Evolutionary conservation across 2,329 filamentous ascomycete species (phyloP), one percentile per base, ranked within the genome.

Genomic region (Lachnellula hyalina): DNA sequence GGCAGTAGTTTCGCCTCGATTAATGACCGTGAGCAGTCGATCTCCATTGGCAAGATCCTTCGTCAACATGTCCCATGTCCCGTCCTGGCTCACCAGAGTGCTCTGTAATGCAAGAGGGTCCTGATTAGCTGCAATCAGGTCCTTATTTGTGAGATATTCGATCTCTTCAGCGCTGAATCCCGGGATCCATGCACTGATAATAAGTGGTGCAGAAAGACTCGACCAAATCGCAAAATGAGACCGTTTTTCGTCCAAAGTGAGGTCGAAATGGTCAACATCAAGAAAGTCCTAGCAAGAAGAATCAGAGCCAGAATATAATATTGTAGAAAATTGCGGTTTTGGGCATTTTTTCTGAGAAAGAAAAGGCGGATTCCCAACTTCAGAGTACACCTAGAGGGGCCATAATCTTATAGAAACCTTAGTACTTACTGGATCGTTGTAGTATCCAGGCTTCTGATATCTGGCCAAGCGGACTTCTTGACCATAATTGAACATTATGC

Each of bases 401-500:
- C 25, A 25, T 5, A 25, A 25, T 6, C 6, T 7, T 6, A 25
- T 6, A 7, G 6, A 25, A 25, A 25, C 25, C 6, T 25, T 25
- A 25, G 5, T 25, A 25, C 25, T 25, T 7, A 25, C 25, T 3
- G 25, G 25, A 48, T 67, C 65, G 46, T 67, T 67, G 59, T 67
- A 71, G 59, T 73, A 75, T 44, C 72, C 68, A 17, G 69, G 71
- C 48, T 69, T 67, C 50, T 72, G 64, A 49, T 61, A 67, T 45
- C 64, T 52, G 21, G 65, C 63, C 21, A 67, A 51, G 32, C 62
- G 61, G 4, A 67, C 60, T 52, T 67, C 61, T 48, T 73, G 74
- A 36, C 69, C 69, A 54, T 78, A 78, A 58, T 79, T 79, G 57
- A 69, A 70, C 75, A 66, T 72, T 53, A 79, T 71, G 55, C 74